Evolutionary conservation across 768 basidiomycete species (phyloP).

Genomic region (Boletus subparvulus): DNA sequence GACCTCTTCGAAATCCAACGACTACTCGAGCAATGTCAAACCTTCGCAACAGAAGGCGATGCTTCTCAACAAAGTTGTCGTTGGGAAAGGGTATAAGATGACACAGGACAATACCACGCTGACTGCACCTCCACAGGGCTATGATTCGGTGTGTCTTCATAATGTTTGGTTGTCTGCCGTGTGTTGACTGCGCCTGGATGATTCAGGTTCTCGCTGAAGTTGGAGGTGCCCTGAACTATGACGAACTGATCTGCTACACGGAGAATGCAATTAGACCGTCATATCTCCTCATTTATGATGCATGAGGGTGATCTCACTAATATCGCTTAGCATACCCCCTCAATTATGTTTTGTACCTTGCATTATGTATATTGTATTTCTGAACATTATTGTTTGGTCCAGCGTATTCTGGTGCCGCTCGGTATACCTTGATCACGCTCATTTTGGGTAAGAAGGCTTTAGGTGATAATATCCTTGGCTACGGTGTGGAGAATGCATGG

Average conservation of each 20-base stretch:
- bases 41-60: constrained; percentile 59
- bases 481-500: no score
- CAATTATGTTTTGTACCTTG: not conserved
- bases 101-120: constrained; percentile 54
- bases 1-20: constrained; percentile 80
- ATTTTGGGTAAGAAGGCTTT: not conserved
- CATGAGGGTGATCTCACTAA: constrained; percentile 15
- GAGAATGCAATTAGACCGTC: constrained; percentile 74
- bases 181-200: not conserved
- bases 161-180: not conserved
- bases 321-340: no score
- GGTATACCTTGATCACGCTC: not conserved
- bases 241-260: constrained; percentile 67
- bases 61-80: constrained; percentile 72
- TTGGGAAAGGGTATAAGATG: constrained; percentile 69
- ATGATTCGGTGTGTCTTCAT: constrained; percentile 55
- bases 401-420: not conserved
- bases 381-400: not conserved
- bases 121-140: constrained; percentile 59
- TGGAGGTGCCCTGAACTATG: constrained; percentile 66
- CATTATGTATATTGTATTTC: not conserved
- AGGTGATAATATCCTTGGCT: not conserved
- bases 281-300: constrained; percentile 68
- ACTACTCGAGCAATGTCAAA: constrained; percentile 63
- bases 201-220: constrained; percentile 62